These are phyloP conservation scores for Orbilia oligospora DNA, from an alignment of 2,329 filamentous ascomycete genomes.

Conservation along the genomic window DNA sequence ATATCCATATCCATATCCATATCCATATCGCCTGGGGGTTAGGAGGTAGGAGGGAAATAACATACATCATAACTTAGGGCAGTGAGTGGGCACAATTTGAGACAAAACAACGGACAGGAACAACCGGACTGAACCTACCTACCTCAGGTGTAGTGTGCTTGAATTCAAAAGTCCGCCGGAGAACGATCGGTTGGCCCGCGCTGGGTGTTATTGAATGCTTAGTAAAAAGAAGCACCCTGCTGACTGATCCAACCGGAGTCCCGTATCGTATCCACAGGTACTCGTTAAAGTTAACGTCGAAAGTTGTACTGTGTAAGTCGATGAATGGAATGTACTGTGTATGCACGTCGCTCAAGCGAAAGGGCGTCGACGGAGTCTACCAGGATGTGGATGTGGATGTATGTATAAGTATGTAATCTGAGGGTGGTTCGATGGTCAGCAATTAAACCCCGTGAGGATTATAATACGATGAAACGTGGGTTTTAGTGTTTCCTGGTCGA, in stretches of 20 bases:
- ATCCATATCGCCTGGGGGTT: constrained; percentile 11
- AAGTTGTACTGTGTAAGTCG: too few species aligned
- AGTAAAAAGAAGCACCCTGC: constrained; percentile 53
- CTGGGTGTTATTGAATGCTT: constrained; percentile 43
- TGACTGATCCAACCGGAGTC: constrained; percentile 58
- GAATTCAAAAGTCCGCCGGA: constrained; percentile 32
- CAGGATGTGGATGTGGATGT: too few species aligned
- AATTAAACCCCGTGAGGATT: constrained; percentile 22
- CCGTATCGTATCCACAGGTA: constrained; percentile 14
- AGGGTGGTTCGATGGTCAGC: constrained; percentile 42
- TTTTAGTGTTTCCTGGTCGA: too few species aligned
- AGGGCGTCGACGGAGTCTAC: constrained; percentile 15
- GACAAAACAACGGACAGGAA: constrained; percentile 31
- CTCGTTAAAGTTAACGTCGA: too few species aligned
- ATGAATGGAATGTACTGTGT: not conserved
- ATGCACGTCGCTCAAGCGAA: constrained; percentile 22
- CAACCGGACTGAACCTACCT: constrained; percentile 37
- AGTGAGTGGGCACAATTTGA: constrained; percentile 53
- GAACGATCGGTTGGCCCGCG: constrained; percentile 55
- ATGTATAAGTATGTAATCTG: constrained; percentile 31
- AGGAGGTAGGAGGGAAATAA: constrained; percentile 24
- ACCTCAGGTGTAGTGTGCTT: too few species aligned
- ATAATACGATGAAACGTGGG: constrained; percentile 38
- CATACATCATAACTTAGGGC: not conserved
- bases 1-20: too few species aligned